Percentiles rank a stretch among this genome's conserved stretches.
Evolutionary conservation across 106 monocot genomes (phyloP).

Genomic region (Dioscorea zingiberensis): DNA sequence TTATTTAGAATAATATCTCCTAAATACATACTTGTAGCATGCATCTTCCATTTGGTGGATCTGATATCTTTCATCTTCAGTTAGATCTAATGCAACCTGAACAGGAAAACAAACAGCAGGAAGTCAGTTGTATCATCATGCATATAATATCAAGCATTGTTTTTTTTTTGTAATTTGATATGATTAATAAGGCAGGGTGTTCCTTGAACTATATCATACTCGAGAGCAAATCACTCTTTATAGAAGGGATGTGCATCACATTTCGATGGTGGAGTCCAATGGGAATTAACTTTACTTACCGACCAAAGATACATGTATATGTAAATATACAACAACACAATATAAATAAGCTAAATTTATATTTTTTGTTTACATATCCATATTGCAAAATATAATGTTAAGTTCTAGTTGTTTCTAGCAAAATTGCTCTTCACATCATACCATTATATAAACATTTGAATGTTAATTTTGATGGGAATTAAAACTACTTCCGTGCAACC

Average conservation of each 20-base stretch:
- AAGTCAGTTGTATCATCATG: neutral
- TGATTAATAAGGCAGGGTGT: neutral
- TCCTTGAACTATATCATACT: neutral
- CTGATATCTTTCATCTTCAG: constrained; percentile 63
- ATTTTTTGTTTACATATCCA: no score
- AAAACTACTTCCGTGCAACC: no score
- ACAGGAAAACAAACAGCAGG: neutral
- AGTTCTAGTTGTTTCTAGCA: no score
- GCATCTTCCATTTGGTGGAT: constrained; percentile 53
- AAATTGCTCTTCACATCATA: no score
- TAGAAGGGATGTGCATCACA: neutral
- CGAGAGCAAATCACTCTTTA: neutral
- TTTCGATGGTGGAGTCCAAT: no score
- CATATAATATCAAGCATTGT: neutral
- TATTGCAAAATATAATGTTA: no score
- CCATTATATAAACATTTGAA: no score
- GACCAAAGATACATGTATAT: no score
- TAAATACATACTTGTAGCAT: constrained; percentile 36
- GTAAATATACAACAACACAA: no score
- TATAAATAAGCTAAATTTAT: no score
- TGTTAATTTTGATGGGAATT: no score
- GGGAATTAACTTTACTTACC: no score
- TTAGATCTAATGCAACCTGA: constrained; percentile 83
- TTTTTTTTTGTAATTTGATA: neutral
- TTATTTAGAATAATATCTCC: neutral